A percentile compares a stretch with the other conserved stretches of the same genome.
These are phyloP conservation scores for Euphorbia pulcherrima DNA, from an alignment of 345 rosid genomes.

Conservation along the genomic window DNA sequence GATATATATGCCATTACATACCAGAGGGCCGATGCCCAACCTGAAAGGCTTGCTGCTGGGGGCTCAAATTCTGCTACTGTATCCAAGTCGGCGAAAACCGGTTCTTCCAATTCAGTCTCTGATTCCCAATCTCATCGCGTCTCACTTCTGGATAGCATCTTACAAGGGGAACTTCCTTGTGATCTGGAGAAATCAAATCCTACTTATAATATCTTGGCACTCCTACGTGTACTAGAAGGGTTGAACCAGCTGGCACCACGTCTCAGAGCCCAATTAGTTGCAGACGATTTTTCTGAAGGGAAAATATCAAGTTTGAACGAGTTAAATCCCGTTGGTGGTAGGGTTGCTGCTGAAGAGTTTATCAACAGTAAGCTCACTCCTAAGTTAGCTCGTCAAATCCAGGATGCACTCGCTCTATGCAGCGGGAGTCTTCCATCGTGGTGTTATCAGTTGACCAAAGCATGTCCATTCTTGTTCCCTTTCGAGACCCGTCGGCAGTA, in stretches of 20 bases:
- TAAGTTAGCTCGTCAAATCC: slow-evolving; percentile 93
- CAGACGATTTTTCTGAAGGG: slow-evolving; percentile 71
- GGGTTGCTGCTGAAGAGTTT: slow-evolving; percentile 77
- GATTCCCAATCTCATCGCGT: slow-evolving; percentile 47
- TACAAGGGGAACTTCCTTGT: slow-evolving; percentile 87
- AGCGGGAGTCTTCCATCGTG: slow-evolving; percentile 98
- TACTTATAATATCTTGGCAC: slow-evolving; percentile 79
- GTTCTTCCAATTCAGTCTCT: slow-evolving; percentile 39
- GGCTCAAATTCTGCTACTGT: slow-evolving; percentile 50
- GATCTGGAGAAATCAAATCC: slow-evolving; percentile 90
- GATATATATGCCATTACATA: slow-evolving; percentile 87
- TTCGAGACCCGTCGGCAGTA: slow-evolving; percentile 95
- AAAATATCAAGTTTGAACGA: slow-evolving; percentile 49
- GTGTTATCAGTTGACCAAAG: slow-evolving; percentile 94
- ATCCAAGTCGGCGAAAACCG: slow-evolving; percentile 55
- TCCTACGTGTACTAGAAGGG: slow-evolving; percentile 84
- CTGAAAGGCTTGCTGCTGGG: slow-evolving; percentile 59
- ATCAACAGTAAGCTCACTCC: slow-evolving; percentile 91
- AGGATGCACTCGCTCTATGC: slow-evolving; percentile 97
- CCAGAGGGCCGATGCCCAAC: slow-evolving; percentile 80
- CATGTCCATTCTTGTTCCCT: slow-evolving; percentile 97
- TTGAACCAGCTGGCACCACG: slow-evolving; percentile 91
- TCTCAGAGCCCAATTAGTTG: slow-evolving; percentile 58
- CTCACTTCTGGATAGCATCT: slow-evolving; percentile 87
- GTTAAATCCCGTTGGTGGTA: slow-evolving; percentile 42